These are phyloP conservation scores for Claviceps fusiformis DNA, from an alignment of 2,329 filamentous ascomycete genomes.

Conservation along the genomic window DNA sequence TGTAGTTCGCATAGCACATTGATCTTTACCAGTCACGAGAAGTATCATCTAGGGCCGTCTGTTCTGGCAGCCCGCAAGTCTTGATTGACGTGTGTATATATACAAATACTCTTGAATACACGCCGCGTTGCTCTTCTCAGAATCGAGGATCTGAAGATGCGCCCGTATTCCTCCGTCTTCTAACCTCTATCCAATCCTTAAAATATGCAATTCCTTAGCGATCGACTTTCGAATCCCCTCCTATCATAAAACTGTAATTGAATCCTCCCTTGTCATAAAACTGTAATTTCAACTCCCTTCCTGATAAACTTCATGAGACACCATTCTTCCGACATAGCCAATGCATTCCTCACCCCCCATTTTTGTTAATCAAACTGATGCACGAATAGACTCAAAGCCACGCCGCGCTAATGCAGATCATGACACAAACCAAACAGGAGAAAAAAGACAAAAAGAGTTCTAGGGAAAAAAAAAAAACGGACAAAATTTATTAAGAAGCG, in stretches of 20 bases:
- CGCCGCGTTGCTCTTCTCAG: not conserved
- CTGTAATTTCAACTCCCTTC: not conserved
- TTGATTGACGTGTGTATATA: no score
- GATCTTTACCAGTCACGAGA: no score
- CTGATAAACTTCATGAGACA: not conserved
- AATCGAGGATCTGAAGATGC: not conserved
- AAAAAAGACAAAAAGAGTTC: not conserved
- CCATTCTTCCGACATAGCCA: not conserved
- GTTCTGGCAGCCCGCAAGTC: no score
- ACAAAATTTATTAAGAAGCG: not conserved
- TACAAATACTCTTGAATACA: no score
- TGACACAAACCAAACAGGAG: not conserved
- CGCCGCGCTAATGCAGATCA: slow-evolving; percentile 1
- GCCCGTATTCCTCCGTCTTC: not conserved
- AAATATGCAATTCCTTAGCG: not conserved
- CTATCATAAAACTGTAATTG: not conserved
- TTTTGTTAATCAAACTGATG: not conserved
- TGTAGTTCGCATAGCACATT: no score
- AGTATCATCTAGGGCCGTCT: no score
- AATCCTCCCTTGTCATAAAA: not conserved
- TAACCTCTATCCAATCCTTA: not conserved
- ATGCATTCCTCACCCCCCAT: not conserved
- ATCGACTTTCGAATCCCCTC: not conserved
- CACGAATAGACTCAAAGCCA: not conserved
- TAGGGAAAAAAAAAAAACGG: not conserved